Base-by-base conservation (phyloP, 169 alveolate genomes). In the Plasmodium coatneyi region DNA sequence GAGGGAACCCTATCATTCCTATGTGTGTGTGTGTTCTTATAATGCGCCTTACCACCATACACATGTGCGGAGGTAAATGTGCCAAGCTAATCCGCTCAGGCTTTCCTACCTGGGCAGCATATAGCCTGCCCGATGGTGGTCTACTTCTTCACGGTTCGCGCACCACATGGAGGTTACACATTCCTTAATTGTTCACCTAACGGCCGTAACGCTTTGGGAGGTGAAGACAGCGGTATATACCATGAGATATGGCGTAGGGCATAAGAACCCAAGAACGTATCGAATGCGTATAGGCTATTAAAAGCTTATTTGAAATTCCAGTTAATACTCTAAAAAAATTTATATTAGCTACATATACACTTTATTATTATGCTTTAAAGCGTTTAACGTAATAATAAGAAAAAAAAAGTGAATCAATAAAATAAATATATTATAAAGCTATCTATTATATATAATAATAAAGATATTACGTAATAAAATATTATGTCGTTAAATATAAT, bases 361-460 rank as follows among this genome's bases (percentile, higher is more conserved):
- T 66, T 66, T 66, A 66, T 66, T 66, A 66, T 66, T 66, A 22
- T 66, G 76, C 76, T 66, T 66, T 66, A 66, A 66, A 66, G 76
- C 41, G 76, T 66, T 25, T 66, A 66, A 66, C 14, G n/a, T 66
- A 66, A 74, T 34, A n/a, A 74, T 74, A 74, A 32, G 32, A 74
- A 74, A 74, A 74, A 74, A 74, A 74, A 74, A 34, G 56, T 32
- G 82, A 74, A 74, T 34, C 46, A 74, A n/a, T 32, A 56, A 74
- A 74, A 19, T 34, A 28, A 25, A 39, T 34, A 74, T 34, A 74
- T n/a, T 28, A 12, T 32, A 34, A 74, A 30, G 54, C 36, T 39
- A 74, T 14, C 60, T 74, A 19, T 66, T 28, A 25, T 66, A 66
- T 66, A 28, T 25, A 66, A 66, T 66, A 66, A 19, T 66, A 66